Conservation (phyloP, 345 rosid genomes). For the Sisymbrium irio region DNA sequence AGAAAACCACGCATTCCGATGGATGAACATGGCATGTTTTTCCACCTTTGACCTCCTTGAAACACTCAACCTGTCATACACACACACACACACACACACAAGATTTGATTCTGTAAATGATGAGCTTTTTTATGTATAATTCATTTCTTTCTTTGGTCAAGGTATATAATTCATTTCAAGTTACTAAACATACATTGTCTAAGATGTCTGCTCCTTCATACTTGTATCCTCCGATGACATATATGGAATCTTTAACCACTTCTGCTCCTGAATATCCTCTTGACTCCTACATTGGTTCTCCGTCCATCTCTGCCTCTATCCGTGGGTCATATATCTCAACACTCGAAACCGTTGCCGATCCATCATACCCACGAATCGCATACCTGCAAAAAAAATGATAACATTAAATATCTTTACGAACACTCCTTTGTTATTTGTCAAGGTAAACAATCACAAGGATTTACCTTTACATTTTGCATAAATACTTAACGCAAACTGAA, state of each 20-base stretch:
- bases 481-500: neutral
- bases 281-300: conserved; percentile 56
- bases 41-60: conserved; percentile 66
- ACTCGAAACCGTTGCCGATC: conserved; percentile 55
- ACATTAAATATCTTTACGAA: neutral
- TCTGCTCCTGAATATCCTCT: conserved; percentile 74
- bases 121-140: too few relatives aligned
- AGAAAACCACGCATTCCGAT: conserved; percentile 62
- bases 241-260: conserved; percentile 49
- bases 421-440: neutral
- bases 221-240: conserved; percentile 62
- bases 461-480: too few relatives aligned
- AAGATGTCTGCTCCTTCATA: conserved; percentile 33
- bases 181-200: conserved; percentile 47
- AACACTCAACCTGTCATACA: conserved; percentile 61
- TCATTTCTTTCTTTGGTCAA: too few relatives aligned
- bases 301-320: conserved; percentile 52
- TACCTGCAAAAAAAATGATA: conserved; percentile 43
- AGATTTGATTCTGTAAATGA: neutral
- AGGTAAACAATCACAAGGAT: neutral
- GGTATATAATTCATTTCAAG: neutral
- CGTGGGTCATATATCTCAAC: conserved; percentile 74
- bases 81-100: conserved; percentile 16
- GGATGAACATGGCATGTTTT: conserved; percentile 33
- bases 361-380: conserved; percentile 80